phyloP scores from a whole-genome alignment of 2,329 filamentous ascomycete species.

The Neofusicoccum umdonicola region DNA sequence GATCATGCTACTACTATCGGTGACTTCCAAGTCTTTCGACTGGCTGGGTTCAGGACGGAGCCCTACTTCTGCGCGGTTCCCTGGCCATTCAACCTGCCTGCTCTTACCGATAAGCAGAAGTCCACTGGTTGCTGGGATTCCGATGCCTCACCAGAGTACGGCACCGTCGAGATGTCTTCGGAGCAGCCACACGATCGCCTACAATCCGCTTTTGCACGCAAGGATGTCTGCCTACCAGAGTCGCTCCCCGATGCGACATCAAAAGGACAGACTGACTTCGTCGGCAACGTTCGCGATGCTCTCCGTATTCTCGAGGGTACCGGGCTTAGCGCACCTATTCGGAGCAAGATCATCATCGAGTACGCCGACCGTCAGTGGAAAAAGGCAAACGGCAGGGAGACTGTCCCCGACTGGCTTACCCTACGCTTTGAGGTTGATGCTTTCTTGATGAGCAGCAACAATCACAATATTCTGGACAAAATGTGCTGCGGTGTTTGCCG shows the following conservation, averaged over 20 bases:
- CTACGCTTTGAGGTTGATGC: conserved; percentile 13
- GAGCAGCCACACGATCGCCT: conserved; percentile 2
- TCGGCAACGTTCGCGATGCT: conserved; percentile 25
- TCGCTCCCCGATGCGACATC: conserved; percentile 4
- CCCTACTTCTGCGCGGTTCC: conserved; percentile 22
- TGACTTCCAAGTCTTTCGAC: conserved; percentile 27
- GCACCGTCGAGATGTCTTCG: not conserved
- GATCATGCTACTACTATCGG: conserved; percentile 25
- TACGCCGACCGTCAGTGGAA: conserved; percentile 21
- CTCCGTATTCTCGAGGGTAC: conserved; percentile 22
- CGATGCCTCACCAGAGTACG: conserved; percentile 17
- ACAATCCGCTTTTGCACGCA: conserved; percentile 22
- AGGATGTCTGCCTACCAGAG: not conserved
- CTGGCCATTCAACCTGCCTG: conserved; percentile 33
- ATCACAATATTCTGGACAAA: conserved; percentile 17
- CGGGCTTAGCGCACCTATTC: conserved; percentile 21
- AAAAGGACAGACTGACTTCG: conserved; percentile 21
- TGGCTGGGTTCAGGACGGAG: conserved; percentile 9
- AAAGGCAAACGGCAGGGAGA: conserved; percentile 1
- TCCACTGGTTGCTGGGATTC: conserved; percentile 28
- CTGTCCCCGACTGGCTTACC: not conserved
- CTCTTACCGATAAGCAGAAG: conserved; percentile 29
- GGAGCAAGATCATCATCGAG: conserved; percentile 27
- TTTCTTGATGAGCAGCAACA: conserved; percentile 14
- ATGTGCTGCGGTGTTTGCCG: conserved; percentile 16